Conservation (phyloP, 257 asterid species). For the Scutellaria galericulata region DNA sequence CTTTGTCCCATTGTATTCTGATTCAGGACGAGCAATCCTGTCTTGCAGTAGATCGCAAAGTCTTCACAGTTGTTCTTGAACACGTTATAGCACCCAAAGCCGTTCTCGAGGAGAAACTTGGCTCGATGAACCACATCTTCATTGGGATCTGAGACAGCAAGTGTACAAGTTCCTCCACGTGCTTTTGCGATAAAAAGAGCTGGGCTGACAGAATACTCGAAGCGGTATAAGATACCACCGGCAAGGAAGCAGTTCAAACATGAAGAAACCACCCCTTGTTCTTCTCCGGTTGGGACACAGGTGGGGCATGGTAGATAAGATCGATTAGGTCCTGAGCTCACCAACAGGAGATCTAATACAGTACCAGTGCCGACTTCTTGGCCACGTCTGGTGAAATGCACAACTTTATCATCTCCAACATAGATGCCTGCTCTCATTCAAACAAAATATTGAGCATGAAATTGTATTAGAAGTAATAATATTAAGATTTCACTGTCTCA, state of each 20-base stretch:
- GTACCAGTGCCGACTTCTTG: constrained; percentile 97
- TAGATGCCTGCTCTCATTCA: constrained; percentile 63
- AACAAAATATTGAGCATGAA: not conserved
- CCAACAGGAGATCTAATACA: constrained; percentile 62
- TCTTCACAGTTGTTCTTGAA: constrained; percentile 95
- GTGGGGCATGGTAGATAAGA: constrained; percentile 66
- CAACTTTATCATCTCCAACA: constrained; percentile 75
- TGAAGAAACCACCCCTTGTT: constrained; percentile 83
- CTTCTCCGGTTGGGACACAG: constrained; percentile 56
- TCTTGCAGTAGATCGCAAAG: constrained; percentile 93
- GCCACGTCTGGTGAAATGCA: constrained; percentile 95
- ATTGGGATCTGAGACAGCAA: constrained; percentile 68
- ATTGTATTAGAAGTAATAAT: not conserved
- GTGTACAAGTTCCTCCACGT: constrained; percentile 94
- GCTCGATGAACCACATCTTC: constrained; percentile 78
- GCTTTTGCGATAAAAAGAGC: constrained; percentile 85
- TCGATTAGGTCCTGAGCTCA: constrained; percentile 76
- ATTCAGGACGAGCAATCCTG: constrained; percentile 80
- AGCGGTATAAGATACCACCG: constrained; percentile 84
- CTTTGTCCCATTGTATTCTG: constrained; percentile 84
- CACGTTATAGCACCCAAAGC: constrained; percentile 83
- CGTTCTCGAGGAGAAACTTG: constrained; percentile 70
- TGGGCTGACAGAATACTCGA: constrained; percentile 78
- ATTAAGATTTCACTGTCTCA: not conserved
- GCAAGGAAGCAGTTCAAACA: constrained; percentile 92